A percentile compares a stretch with the other conserved stretches of the same genome.
phyloP scores from a whole-genome alignment of 2,329 filamentous ascomycete species.

The Phialophora tarda region DNA sequence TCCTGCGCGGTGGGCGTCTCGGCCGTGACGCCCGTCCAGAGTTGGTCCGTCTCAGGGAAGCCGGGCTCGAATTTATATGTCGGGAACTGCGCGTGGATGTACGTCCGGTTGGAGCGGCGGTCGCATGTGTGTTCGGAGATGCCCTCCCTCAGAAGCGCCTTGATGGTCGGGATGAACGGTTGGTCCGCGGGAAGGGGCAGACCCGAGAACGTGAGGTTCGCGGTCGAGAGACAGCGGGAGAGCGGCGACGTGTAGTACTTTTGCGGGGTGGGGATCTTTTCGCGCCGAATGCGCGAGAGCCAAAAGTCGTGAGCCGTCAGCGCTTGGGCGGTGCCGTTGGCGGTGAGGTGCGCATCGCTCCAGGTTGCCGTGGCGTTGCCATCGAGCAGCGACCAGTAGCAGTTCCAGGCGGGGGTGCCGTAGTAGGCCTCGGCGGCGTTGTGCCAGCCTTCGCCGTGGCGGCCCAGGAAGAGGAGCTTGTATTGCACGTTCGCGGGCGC shows the following conservation, averaged over 20 bases:
- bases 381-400: slow-evolving; percentile 64
- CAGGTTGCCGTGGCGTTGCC: slow-evolving; percentile 62
- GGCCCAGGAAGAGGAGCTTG: slow-evolving; percentile 63
- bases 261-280: slow-evolving; percentile 60
- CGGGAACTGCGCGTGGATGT: slow-evolving; percentile 58
- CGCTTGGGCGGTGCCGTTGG: slow-evolving; percentile 59
- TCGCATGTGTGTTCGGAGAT: slow-evolving; percentile 68
- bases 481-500: slow-evolving; percentile 52
- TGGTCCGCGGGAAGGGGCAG: slow-evolving; percentile 52
- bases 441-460: slow-evolving; percentile 67
- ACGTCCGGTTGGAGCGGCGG: slow-evolving; percentile 56
- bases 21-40: slow-evolving; percentile 57
- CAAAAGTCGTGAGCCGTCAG: slow-evolving; percentile 56
- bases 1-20: slow-evolving; percentile 59
- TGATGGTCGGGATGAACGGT: slow-evolving; percentile 61
- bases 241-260: slow-evolving; percentile 64
- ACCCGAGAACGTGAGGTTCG: slow-evolving; percentile 58
- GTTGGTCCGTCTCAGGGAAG: slow-evolving; percentile 60
- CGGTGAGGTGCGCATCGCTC: slow-evolving; percentile 64
- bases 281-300: slow-evolving; percentile 51
- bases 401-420: slow-evolving; percentile 65
- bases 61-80: slow-evolving; percentile 58
- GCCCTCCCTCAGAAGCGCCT: slow-evolving; percentile 65
- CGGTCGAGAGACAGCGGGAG: slow-evolving; percentile 63
- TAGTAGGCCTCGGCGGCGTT: slow-evolving; percentile 66